These are phyloP conservation scores for Geum urbanum DNA, from an alignment of 306 rosid species.

Conservation along the genomic window DNA sequence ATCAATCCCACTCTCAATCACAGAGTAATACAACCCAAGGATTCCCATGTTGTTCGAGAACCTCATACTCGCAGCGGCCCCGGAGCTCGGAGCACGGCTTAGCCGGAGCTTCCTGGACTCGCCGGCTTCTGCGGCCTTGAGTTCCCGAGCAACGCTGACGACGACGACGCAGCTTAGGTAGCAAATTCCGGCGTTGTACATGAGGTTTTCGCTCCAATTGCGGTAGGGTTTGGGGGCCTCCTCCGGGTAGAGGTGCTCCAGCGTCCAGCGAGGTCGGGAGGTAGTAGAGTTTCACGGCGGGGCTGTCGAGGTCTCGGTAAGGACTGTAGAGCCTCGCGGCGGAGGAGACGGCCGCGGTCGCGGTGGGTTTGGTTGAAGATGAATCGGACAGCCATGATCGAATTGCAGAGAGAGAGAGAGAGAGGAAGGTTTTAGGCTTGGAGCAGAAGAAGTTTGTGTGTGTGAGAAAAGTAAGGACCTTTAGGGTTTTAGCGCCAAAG, in stretches of 20 bases:
- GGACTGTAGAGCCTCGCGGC: not conserved
- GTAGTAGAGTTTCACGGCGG: not conserved
- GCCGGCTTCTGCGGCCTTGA: not conserved
- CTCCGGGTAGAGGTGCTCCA: not conserved
- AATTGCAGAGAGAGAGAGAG: not conserved
- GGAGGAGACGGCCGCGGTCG: not conserved
- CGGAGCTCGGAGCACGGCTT: not conserved
- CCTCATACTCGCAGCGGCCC: not conserved
- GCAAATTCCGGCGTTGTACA: not conserved
- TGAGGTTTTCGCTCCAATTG: not conserved
- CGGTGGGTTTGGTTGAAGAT: not conserved
- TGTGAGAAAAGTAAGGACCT: not conserved
- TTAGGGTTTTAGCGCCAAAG: not conserved
- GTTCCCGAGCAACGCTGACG: not conserved
- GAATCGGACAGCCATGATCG: not conserved
- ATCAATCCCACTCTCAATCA: not conserved
- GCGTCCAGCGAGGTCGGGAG: conserved; percentile 3
- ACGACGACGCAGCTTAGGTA: not conserved
- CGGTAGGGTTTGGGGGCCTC: not conserved
- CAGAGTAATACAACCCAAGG: not conserved
- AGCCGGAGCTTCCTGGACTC: not conserved
- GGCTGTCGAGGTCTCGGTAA: not conserved
- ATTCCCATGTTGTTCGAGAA: not conserved
- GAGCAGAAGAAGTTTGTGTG: not conserved
- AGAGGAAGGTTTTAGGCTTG: not conserved